Percentiles rank a stretch among this genome's conserved stretches.
These are phyloP conservation scores for Solanum pinnatisectum DNA, from an alignment of 257 asterid genomes.

Conservation along the genomic window DNA sequence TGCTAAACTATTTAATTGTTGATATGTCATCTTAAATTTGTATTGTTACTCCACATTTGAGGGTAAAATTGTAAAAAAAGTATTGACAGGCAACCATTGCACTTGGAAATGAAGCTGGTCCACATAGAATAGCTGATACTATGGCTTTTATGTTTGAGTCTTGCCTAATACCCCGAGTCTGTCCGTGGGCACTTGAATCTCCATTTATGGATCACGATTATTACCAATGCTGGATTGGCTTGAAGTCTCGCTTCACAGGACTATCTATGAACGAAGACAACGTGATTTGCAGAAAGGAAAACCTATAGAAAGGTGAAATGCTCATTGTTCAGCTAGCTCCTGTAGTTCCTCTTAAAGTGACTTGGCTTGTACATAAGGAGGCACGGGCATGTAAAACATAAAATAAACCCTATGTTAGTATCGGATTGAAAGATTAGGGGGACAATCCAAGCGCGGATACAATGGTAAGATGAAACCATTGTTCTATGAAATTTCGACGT, in stretches of 20 bases:
- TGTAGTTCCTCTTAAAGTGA: not conserved
- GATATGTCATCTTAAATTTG: not conserved
- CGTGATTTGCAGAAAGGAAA: conserved; percentile 15
- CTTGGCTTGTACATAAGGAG: not conserved
- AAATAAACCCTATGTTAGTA: not conserved
- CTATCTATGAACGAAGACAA: conserved; percentile 9
- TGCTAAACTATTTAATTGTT: not conserved
- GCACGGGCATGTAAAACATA: not conserved
- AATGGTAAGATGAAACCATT: not conserved
- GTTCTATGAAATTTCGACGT: not conserved
- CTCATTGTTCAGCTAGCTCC: not conserved
- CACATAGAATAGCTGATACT: conserved; percentile 49
- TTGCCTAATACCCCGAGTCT: conserved; percentile 80
- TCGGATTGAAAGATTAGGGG: not conserved
- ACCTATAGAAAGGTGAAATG: not conserved
- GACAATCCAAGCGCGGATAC: not conserved
- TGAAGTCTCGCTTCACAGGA: conserved; percentile 72
- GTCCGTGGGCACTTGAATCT: conserved; percentile 84
- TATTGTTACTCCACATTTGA: not conserved
- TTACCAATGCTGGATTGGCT: conserved; percentile 92
- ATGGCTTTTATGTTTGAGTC: conserved; percentile 99
- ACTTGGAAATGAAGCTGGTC: conserved; percentile 65
- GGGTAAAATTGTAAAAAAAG: not conserved
- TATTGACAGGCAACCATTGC: conserved; percentile 60
- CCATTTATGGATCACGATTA: conserved; percentile 74